Evolutionary conservation across 495 filamentous ascomycete genomes (phyloP).

Genomic region (Hyaloscypha hepaticicola): DNA sequence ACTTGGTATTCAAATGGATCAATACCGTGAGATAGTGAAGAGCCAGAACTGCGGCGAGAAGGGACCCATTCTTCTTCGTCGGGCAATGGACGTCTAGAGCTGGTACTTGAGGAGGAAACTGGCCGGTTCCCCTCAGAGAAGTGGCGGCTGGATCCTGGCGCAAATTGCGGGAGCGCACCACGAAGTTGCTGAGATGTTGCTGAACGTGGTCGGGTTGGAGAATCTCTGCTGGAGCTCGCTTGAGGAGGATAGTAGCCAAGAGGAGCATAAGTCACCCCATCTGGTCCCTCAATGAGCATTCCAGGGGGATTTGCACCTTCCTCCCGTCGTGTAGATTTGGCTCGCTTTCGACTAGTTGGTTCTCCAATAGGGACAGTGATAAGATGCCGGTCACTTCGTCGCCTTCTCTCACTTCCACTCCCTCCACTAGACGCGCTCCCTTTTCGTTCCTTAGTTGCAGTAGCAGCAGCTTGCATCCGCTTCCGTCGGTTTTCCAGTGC

Average conservation of each 20-base stretch:
- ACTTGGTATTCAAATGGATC: conserved; percentile 35
- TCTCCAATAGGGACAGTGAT: conserved; percentile 29
- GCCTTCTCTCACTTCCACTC: conserved; percentile 28
- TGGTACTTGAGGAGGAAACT: conserved; percentile 30
- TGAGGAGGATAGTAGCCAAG: conserved; percentile 29
- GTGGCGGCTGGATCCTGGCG: conserved; percentile 18
- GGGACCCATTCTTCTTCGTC: conserved; percentile 32
- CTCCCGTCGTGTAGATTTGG: conserved; percentile 23
- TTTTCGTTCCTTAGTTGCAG: conserved; percentile 20
- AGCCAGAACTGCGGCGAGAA: conserved; percentile 28
- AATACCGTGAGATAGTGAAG: conserved; percentile 14
- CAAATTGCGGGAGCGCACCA: conserved; percentile 12
- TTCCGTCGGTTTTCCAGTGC: conserved; percentile 66
- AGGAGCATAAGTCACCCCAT: conserved; percentile 30
- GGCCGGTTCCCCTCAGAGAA: conserved; percentile 29
- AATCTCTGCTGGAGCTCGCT: conserved; percentile 30
- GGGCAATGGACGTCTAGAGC: conserved; percentile 28
- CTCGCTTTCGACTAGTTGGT: conserved; percentile 31
- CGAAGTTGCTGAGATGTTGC: conserved; percentile 27
- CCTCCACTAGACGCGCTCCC: conserved; percentile 27
- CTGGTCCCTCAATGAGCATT: conserved; percentile 33
- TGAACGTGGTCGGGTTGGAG: conserved; percentile 34
- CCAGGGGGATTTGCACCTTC: conserved; percentile 24
- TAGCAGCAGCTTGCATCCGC: conserved; percentile 51
- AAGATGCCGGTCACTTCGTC: conserved; percentile 22